phyloP scores from a whole-genome alignment of 164 flowering plant species.

The Macadamia tetraphylla region DNA sequence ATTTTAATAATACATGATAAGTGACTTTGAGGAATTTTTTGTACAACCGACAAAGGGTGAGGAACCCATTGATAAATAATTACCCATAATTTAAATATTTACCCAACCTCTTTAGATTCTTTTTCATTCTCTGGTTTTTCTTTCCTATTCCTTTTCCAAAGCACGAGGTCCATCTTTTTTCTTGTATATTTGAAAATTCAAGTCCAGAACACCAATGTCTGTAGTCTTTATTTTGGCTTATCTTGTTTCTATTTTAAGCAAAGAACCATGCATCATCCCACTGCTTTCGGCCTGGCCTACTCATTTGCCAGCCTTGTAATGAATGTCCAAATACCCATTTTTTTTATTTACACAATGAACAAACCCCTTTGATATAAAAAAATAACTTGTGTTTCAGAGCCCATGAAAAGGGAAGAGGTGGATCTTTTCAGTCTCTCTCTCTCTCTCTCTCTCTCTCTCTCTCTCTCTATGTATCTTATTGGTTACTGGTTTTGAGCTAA shows the following conservation, averaged over 20 bases:
- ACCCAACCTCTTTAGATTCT: conserved; percentile 5
- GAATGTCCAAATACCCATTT: too few species aligned
- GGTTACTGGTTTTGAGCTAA: neutral
- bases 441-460: neutral
- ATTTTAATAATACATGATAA: neutral
- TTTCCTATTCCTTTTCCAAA: too few species aligned
- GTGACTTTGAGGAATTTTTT: neutral
- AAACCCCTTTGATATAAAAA: too few species aligned
- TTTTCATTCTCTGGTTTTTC: neutral
- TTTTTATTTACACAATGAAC: too few species aligned
- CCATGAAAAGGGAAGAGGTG: neutral
- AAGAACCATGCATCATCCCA: neutral
- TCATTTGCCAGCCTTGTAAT: neutral
- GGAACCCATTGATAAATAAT: conserved; percentile 3
- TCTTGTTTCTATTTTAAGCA: neutral
- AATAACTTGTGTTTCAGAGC: too few species aligned
- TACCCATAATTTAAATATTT: neutral
- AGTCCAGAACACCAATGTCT: neutral
- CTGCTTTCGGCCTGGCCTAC: neutral
- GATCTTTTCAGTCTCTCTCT: conserved; percentile 1
- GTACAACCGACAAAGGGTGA: conserved; percentile 2
- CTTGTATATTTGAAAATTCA: neutral
- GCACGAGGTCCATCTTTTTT: neutral
- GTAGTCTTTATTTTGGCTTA: neutral
- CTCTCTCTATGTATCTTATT: neutral